Evolutionary conservation across 306 rosid genomes (phyloP), one percentile per base, ranked within the genome.

Genomic region (Cyamopsis tetragonoloba): DNA sequence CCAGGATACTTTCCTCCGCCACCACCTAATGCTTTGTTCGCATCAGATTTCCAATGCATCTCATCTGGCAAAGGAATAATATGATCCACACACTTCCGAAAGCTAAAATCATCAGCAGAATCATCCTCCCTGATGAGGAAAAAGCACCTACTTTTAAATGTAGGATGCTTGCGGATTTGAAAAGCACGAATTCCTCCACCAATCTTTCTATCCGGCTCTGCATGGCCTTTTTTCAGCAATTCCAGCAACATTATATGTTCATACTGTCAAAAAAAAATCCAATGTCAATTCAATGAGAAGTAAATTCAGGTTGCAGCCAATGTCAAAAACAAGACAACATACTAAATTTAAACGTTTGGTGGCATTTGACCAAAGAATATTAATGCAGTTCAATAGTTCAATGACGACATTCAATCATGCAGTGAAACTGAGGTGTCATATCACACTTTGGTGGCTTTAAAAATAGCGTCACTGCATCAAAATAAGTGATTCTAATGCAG

Each of bases 61-160:
- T 78, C 86, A 53, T 91, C 97, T 3, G 99, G 99, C 82, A 95
- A 66, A 12, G 99, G 96, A 68, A 84, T 85, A 27, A 95, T 95
- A 4, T 75, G 89, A 76, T 91, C 97, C 41, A 91, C 96, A 19
- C 97, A 95, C 83, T 95, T 95, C 4, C 99, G 76, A 83, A 95
- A 95, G 87, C 99, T 91, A 61, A 95, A 95, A 77, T 95, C 99
- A 59, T 95, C 99, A 18, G 20, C 66, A 8, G 90, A 72, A 19
- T 68, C 81, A 53, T 95, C 99, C 37, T 80, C 89, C 79, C 99
- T 81, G 37, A 90, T 51, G 65, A 95, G 85, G 88, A 90, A 95
- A 83, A 85, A 88, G 82, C 99, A 95, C 74, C 82, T 85, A 39
- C 92, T 95, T 62, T 81, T 91, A 66, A 69, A 90, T 62, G 13